phyloP scores from a whole-genome alignment of 2,329 filamentous ascomycete species.

The Cryphonectria naterciae region DNA sequence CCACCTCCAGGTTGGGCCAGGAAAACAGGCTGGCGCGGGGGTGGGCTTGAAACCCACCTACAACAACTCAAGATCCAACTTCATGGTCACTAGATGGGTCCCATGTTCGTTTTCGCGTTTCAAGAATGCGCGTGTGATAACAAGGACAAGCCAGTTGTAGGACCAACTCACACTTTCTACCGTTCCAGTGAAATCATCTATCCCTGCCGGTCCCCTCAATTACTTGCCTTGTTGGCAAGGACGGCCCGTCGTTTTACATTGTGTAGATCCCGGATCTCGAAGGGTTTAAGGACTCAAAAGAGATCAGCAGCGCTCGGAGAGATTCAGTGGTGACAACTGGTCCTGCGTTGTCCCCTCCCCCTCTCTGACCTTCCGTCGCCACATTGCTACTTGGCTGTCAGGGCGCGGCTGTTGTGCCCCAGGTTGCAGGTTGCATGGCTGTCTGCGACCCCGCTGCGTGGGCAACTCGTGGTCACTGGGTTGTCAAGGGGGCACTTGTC shows the following conservation, averaged over 20 bases:
- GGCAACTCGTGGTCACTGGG: neutral
- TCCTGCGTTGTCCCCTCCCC: neutral
- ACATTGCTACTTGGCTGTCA: neutral
- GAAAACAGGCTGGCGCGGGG: slow-evolving; percentile 1
- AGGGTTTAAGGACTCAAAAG: neutral
- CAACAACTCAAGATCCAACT: slow-evolving; percentile 7
- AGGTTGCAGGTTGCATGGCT: neutral
- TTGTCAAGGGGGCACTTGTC: neutral
- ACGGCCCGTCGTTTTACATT: neutral
- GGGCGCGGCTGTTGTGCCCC: neutral
- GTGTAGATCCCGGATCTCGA: neutral
- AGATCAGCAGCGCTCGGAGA: slow-evolving; percentile 2
- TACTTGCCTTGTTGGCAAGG: neutral
- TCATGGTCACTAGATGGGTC: slow-evolving; percentile 13
- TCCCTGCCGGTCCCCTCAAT: too few relatives aligned
- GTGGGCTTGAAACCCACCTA: slow-evolving; percentile 10
- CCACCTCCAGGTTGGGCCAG: neutral
- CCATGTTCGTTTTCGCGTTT: slow-evolving; percentile 3
- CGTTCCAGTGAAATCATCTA: neutral
- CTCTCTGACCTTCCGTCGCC: neutral
- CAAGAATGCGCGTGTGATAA: slow-evolving; percentile 12
- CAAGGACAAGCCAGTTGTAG: neutral
- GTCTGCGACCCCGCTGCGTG: neutral
- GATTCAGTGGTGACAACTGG: neutral
- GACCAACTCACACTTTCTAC: neutral